These are phyloP conservation scores for Narthecium ossifragum DNA, from an alignment of 106 monocot genomes.

Conservation along the genomic window DNA sequence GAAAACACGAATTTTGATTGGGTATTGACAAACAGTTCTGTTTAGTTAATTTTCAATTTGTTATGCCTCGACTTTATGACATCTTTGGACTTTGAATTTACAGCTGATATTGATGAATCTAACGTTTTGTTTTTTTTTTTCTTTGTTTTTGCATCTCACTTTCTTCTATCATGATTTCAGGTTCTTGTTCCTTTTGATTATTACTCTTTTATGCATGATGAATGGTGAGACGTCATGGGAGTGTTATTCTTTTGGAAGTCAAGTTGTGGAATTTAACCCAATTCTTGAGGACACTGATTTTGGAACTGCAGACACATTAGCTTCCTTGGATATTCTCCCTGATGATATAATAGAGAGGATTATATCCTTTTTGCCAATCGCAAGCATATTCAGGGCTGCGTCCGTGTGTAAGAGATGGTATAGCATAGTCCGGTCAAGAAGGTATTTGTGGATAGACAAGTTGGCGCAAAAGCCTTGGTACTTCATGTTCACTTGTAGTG, in stretches of 20 bases:
- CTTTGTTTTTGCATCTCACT: neutral
- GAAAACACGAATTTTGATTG: no score
- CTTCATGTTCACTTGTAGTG: conserved; percentile 83
- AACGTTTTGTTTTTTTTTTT: no score
- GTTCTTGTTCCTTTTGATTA: conserved; percentile 1
- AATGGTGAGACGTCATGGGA: conserved; percentile 39
- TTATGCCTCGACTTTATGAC: no score
- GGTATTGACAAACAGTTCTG: no score
- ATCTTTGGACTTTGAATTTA: no score
- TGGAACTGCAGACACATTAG: neutral
- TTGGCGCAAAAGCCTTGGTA: conserved; percentile 78
- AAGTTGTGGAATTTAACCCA: conserved; percentile 1
- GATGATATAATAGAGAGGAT: conserved; percentile 84
- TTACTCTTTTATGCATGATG: conserved; percentile 12
- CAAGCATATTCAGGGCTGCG: conserved; percentile 55
- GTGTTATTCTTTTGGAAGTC: conserved; percentile 9
- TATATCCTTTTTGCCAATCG: conserved; percentile 57
- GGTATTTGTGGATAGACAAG: conserved; percentile 35
- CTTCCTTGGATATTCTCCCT: conserved; percentile 66
- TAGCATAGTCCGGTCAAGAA: conserved; percentile 45
- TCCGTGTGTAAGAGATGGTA: conserved; percentile 81
- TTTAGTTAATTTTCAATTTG: no score
- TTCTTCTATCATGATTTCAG: neutral
- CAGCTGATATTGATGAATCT: no score
- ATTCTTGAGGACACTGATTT: conserved; percentile 13